Evolutionary conservation across 2,329 filamentous ascomycete species (phyloP), one percentile per base, ranked within the genome.

Genomic region (Colletotrichum acutatum): DNA sequence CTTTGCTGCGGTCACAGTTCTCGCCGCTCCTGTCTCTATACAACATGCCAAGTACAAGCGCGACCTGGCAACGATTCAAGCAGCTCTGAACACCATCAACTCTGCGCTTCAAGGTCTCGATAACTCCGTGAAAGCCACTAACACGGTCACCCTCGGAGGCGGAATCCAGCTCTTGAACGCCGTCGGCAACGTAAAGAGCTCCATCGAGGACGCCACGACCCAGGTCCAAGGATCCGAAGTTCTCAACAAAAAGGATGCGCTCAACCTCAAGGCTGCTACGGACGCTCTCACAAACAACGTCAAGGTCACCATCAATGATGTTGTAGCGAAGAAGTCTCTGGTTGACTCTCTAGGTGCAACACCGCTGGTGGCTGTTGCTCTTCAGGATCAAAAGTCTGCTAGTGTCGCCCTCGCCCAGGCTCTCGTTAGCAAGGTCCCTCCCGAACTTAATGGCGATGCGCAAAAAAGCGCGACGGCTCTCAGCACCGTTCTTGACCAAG

Each of bases 211-310:
- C n/a, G 70, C 70, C 26, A 72, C 70, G 7, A 42, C 56, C 19
- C 70, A 72, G 22, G 70, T 72, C 12, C 66, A 57, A 22, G 60
- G 24, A 14, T 72, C 70, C 1, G 54, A 61, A 9, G 16, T 57
- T 0, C 70, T 72, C 49, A 61, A 61, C 60, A 34, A 9, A 1
- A 30, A 60, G 1, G 70, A 72, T 5, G 66, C 66, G 12, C 2
- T 26, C 28, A 70, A 70, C 6, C 60, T 72, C 9, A 72, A 72
- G 46, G 70, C 70, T 14, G 66, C 70, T 5, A 72, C 70, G 5
- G 70, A 72, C 14, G 70, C 70, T 8, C 70, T 72, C 14, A 72
- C 70, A 7, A 72, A 72, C 24, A 72, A 72, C 56, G 70, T 72
- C 22, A 70, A 70, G 14, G 70, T 72, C 22, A 72, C 70, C 16